phyloP scores from a whole-genome alignment of 805 yeast genomes.

The Deakozyma indianensis region DNA sequence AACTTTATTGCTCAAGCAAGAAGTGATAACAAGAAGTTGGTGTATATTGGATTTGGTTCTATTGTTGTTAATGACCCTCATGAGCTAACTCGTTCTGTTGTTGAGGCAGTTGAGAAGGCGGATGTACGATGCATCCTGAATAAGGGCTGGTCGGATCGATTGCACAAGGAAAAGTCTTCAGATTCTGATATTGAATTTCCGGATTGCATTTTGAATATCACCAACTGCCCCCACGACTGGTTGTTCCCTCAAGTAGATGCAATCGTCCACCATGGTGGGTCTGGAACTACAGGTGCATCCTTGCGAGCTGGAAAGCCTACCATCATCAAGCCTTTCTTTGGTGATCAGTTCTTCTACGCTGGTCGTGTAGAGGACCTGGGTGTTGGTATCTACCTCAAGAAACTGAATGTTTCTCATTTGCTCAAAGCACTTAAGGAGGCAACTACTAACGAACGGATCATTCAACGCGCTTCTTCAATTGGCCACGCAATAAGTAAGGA shows the following conservation, averaged over 20 bases:
- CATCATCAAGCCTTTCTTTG: constrained; percentile 85
- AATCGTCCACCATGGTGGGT: constrained; percentile 95
- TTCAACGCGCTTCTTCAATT: constrained; percentile 47
- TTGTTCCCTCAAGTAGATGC: constrained; percentile 78
- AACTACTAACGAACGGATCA: constrained; percentile 49
- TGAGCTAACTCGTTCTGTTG: constrained; percentile 61
- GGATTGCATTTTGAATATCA: constrained; percentile 49
- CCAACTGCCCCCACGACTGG: constrained; percentile 88
- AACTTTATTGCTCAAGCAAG: constrained; percentile 52
- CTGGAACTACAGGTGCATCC: constrained; percentile 93
- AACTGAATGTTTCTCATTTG: constrained; percentile 49
- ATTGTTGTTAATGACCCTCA: constrained; percentile 79
- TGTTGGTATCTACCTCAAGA: constrained; percentile 58
- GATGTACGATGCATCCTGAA: constrained; percentile 78
- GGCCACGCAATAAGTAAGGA: constrained; percentile 58
- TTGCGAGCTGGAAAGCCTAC: constrained; percentile 79
- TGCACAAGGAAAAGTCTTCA: constrained; percentile 23
- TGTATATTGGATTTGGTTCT: constrained; percentile 91
- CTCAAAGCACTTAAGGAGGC: constrained; percentile 57
- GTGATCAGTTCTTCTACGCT: constrained; percentile 91
- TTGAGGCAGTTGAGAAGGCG: constrained; percentile 63
- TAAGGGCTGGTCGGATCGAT: constrained; percentile 89
- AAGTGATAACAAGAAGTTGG: constrained; percentile 48
- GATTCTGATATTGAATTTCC: constrained; percentile 38
- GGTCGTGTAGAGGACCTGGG: constrained; percentile 78